A percentile compares a stretch with the other conserved stretches of the same genome.
Evolutionary conservation across 345 rosid genomes (phyloP).

Genomic region (Eucalyptus microcorys): DNA sequence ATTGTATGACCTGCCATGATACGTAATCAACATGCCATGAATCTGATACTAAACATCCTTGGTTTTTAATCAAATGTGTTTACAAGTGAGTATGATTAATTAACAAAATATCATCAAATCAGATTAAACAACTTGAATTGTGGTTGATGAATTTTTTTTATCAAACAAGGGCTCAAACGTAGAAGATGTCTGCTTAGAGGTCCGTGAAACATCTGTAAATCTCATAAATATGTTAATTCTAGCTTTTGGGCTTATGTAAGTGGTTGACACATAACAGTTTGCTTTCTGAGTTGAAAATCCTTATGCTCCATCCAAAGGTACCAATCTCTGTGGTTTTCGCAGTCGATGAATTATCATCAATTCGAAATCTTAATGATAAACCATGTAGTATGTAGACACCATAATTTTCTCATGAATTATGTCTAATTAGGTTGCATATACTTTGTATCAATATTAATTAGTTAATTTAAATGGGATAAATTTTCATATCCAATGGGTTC

Average conservation of each 20-base stretch:
- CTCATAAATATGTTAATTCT: not conserved
- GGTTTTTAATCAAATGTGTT: not conserved
- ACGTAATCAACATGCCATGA: not conserved
- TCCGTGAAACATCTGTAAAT: too few relatives aligned
- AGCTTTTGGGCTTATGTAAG: not conserved
- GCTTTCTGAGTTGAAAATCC: not conserved
- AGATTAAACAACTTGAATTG: not conserved
- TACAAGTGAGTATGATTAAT: not conserved
- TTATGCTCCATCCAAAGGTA: not conserved
- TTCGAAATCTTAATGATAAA: not conserved
- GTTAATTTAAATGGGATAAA: not conserved
- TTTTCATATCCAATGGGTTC: rapidly evolving
- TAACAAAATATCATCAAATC: not conserved
- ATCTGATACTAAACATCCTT: not conserved
- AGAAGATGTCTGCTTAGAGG: not conserved
- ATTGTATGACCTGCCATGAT: not conserved
- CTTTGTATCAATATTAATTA: not conserved
- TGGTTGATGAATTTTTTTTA: not conserved
- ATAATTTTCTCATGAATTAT: not conserved
- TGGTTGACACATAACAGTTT: not conserved
- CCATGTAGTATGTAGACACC: too few relatives aligned
- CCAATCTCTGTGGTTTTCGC: not conserved
- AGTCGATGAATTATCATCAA: not conserved
- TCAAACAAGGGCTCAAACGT: not conserved
- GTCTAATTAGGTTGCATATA: not conserved